Evolutionary conservation across 768 basidiomycete genomes (phyloP), one percentile per base, ranked within the genome.

Genomic region (Pisolithus tinctorius): DNA sequence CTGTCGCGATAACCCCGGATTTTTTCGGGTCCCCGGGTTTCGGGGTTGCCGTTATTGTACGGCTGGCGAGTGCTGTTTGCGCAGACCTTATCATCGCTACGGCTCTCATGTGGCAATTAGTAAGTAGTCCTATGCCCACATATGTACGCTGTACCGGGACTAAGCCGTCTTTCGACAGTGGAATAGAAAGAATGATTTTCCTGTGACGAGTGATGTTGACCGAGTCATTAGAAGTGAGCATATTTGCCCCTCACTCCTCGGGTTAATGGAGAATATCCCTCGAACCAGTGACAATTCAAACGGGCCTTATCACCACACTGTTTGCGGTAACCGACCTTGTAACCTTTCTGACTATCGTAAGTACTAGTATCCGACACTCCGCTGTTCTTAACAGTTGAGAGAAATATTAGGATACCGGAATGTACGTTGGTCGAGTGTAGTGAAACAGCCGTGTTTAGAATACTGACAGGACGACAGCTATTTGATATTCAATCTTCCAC

Each of bases 31-130:
- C 72, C 59, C 65, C 66, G 49, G 62, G 60, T 38, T 71, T 73
- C 50, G 54, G 72, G 47, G 63, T 63, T 6, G 59, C 63, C 42
- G 68, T 70, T 25, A 64, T 70, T 40, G 49, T 71, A 40, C 75
- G 74, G 75, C 62, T 77, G 14, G 67, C 66, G 1, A 65, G 69
- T 44, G 71, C 69, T 16, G 65, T 65, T 17, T 55, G 72, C 17
- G 71, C 67, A 6, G 75, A 76, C 51, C 60, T 72, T 26, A 47
- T 64, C 6, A 76, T 77, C 47, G 73, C 74, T 1, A 50, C 58
- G 17, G 62, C 68, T 8, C 62, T 77, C 6, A 72, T 74, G 3
- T 69, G 66, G 68, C 69, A 73, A 56, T 55, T 77, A 58, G 76
- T 76, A 45, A 43, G 64, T 53, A 6, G 14, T 25, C 4, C 29